These are phyloP conservation scores for Glonium stellatum DNA, from an alignment of 495 filamentous ascomycete species.

Conservation along the genomic window DNA sequence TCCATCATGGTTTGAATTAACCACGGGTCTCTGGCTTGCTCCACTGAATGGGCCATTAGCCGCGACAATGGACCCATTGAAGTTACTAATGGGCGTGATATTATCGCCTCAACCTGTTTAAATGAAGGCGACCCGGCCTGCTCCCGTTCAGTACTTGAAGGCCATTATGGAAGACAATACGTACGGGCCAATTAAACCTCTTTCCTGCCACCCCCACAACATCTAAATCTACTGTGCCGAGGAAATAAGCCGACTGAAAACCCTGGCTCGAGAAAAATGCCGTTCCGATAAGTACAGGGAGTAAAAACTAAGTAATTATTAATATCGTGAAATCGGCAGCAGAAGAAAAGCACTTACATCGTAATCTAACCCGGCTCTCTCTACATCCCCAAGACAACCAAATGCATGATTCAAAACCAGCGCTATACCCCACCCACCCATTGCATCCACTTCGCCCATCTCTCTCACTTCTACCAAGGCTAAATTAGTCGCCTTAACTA, in stretches of 20 bases:
- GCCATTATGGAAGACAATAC: neutral
- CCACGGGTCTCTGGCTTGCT: slow-evolving; percentile 53
- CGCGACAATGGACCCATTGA: slow-evolving; percentile 73
- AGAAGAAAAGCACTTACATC: slow-evolving; percentile 39
- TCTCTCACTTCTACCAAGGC: slow-evolving; percentile 50
- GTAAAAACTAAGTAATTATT: slow-evolving; percentile 37
- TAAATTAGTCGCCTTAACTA: slow-evolving; percentile 72
- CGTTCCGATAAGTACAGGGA: slow-evolving; percentile 62
- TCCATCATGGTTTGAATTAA: slow-evolving; percentile 63
- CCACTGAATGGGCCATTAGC: slow-evolving; percentile 65
- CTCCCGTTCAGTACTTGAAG: neutral
- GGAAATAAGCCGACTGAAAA: slow-evolving; percentile 74
- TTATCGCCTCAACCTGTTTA: slow-evolving; percentile 38
- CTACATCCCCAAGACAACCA: slow-evolving; percentile 57
- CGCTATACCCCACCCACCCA: slow-evolving; percentile 56
- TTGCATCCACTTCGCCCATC: slow-evolving; percentile 40
- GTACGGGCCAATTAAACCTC: slow-evolving; percentile 64
- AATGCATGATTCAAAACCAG: slow-evolving; percentile 77
- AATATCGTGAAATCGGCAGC: neutral
- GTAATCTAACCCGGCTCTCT: slow-evolving; percentile 56
- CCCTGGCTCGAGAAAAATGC: slow-evolving; percentile 66
- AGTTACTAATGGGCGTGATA: slow-evolving; percentile 61
- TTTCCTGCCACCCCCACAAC: slow-evolving; percentile 54
- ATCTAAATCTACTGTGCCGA: slow-evolving; percentile 70
- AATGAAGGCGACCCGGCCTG: slow-evolving; percentile 42